phyloP scores from a whole-genome alignment of 2,329 filamentous ascomycete species.

The Neoscytalidium dimidiatum region DNA sequence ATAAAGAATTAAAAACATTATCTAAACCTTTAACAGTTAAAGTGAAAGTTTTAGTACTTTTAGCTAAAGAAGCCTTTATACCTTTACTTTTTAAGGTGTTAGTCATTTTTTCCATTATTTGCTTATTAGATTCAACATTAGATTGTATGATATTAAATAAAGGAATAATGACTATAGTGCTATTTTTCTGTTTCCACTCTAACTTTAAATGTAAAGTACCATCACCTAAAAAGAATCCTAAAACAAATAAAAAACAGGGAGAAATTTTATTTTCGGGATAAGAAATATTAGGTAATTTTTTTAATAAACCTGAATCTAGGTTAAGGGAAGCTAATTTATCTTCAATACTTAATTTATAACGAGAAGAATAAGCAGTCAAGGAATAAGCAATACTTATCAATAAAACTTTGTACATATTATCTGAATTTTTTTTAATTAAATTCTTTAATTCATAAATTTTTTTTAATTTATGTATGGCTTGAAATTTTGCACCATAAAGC shows the following conservation, averaged over 20 bases:
- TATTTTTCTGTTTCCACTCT: neutral
- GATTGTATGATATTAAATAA: neutral
- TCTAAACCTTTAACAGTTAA: neutral
- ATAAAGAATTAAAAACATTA: conserved; percentile 4
- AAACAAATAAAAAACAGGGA: neutral
- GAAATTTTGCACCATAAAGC: neutral
- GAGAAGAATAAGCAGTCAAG: neutral
- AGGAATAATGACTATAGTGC: neutral
- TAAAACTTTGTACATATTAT: neutral
- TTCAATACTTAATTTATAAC: neutral
- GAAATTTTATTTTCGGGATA: neutral
- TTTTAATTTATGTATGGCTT: neutral
- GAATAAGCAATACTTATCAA: neutral
- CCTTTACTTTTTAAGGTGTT: neutral
- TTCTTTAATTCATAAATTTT: neutral
- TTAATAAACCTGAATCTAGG: neutral
- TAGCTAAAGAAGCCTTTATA: neutral
- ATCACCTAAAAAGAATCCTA: neutral
- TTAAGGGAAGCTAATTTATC: neutral
- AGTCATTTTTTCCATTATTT: neutral
- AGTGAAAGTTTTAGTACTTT: neutral
- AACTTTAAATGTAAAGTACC: neutral
- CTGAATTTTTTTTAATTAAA: neutral
- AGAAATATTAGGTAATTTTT: neutral
- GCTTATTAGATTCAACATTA: neutral